Evolutionary conservation across 306 rosid species (phyloP), one percentile per base, ranked within the genome.

Genomic region (Medicago arabica): DNA sequence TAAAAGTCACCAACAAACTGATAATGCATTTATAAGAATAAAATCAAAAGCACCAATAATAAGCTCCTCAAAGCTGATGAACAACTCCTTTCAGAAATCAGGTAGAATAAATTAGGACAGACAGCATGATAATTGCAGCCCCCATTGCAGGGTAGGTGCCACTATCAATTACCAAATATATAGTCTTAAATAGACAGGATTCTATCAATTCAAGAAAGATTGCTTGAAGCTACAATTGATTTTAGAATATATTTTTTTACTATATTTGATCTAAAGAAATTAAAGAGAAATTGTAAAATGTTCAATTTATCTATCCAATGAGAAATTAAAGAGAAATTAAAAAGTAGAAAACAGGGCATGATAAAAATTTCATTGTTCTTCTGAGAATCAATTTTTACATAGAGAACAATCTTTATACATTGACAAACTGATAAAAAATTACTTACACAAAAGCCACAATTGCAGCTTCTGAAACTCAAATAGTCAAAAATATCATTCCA

Each of bases 351-450:
- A 34, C 31, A 8, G 77, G 31, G 76, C 60, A 67, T 62, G 76
- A 67, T 68, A 69, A 64, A 75, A 10, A 69, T 0, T 11, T 60
- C 36, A 5, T 69, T 79, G 7, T 66, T 53, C 4, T 53, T n/a
- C 9, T 6, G 12, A 63, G 67, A 79, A 83, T 80, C 57, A n/a
- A 71, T 54, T 18, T 12, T 80, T 73, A 17, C 41, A 28, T 0
- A 7, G 41, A 19, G 13, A 78, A 64, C 69, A 64, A 78, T 65
- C 31, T 71, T 46, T 61, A 14, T 39, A 72, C 67, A 81, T 65
- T 18, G 18, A 73, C 2, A 75, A 61, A 66, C 38, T 43, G 19
- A 61, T 4, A 49, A 68, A 18, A 76, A 72, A 41, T 66, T 74
- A 21, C 62, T 67, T 36, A 3, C 31, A 58, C 5, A 58, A 23